Conservation (phyloP, 495 filamentous ascomycete species). For the Friedmanniomyces endolithicus region DNA sequence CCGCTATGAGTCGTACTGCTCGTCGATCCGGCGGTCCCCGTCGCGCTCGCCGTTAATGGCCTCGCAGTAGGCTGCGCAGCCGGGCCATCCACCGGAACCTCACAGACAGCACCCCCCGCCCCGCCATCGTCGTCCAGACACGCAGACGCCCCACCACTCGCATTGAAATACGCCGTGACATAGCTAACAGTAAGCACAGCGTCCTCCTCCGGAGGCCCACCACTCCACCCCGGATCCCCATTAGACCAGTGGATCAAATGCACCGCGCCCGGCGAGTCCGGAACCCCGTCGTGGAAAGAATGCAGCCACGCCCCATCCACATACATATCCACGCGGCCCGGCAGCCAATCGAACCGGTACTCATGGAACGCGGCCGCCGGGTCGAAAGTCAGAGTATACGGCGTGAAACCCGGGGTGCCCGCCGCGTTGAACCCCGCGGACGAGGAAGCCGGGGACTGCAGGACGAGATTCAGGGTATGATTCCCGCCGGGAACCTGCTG, state of each 20-base stretch:
- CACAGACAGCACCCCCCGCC: not conserved
- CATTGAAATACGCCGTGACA: slow-evolving; percentile 66
- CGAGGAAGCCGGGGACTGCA: slow-evolving; percentile 47
- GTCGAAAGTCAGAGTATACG: slow-evolving; percentile 46
- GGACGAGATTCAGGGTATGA: slow-evolving; percentile 53
- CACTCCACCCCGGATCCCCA: slow-evolving; percentile 54
- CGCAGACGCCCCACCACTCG: not conserved
- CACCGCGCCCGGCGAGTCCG: slow-evolving; percentile 46
- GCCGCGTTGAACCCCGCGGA: slow-evolving; percentile 44
- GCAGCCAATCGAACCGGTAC: slow-evolving; percentile 66
- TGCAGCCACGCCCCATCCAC: slow-evolving; percentile 45
- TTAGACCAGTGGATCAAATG: slow-evolving; percentile 70
- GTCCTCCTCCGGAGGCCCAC: slow-evolving; percentile 50
- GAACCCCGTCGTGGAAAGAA: slow-evolving; percentile 44
- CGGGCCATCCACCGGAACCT: not conserved
- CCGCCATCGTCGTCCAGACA: not conserved
- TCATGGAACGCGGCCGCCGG: slow-evolving; percentile 53
- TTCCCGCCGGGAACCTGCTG: slow-evolving; percentile 36
- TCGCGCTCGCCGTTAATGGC: not conserved
- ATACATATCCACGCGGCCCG: slow-evolving; percentile 48
- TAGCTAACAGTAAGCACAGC: slow-evolving; percentile 49
- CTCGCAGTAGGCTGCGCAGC: not conserved
- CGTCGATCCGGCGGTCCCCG: not conserved
- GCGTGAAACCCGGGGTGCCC: slow-evolving; percentile 41
- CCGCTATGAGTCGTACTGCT: not conserved